Percentiles rank a stretch among this genome's conserved stretches.
Conservation (phyloP, 768 basidiomycete species). For the Podaxis pistillaris region DNA sequence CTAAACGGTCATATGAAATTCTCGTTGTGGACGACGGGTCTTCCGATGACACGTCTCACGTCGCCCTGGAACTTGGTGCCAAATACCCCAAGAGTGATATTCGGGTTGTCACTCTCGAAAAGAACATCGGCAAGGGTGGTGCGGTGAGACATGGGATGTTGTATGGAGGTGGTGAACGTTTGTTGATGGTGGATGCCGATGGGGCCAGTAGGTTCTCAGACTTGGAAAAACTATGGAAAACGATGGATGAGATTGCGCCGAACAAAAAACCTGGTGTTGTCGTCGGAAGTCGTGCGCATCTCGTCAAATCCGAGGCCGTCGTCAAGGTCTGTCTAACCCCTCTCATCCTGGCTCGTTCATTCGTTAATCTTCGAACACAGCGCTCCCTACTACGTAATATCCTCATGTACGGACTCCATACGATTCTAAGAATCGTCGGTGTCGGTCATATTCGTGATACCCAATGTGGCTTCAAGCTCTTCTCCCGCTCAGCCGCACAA, state of each 20-base stretch:
- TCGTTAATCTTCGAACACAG: conserved; percentile 36
- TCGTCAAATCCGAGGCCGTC: conserved; percentile 89
- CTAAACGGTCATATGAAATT: conserved; percentile 68
- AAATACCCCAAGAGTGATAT: conserved; percentile 60
- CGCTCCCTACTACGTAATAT: conserved; percentile 86
- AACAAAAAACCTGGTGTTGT: conserved; percentile 57
- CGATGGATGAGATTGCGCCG: conserved; percentile 62
- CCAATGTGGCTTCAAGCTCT: conserved; percentile 97
- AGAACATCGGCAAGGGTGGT: conserved; percentile 90
- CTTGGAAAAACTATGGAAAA: conserved; percentile 72
- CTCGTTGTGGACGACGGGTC: conserved; percentile 92
- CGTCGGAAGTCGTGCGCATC: conserved; percentile 89
- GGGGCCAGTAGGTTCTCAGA: conserved; percentile 89
- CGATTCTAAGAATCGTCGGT: conserved; percentile 84
- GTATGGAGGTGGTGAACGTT: conserved; percentile 68
- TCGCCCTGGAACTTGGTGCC: conserved; percentile 63
- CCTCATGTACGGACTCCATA: conserved; percentile 92
- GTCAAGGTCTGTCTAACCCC: conserved; percentile 66
- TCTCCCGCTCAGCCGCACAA: conserved; percentile 77
- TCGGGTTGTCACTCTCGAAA: conserved; percentile 72
- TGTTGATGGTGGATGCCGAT: conserved; percentile 94
- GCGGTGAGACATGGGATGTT: conserved; percentile 92
- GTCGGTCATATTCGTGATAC: conserved; percentile 92
- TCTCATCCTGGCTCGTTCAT: neutral
- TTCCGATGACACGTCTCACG: conserved; percentile 65